Percentiles rank a stretch among this genome's conserved stretches.
phyloP scores from a whole-genome alignment of 1,284 basidiomycete species.

The Pseudomicrostroma phylloplanum region DNA sequence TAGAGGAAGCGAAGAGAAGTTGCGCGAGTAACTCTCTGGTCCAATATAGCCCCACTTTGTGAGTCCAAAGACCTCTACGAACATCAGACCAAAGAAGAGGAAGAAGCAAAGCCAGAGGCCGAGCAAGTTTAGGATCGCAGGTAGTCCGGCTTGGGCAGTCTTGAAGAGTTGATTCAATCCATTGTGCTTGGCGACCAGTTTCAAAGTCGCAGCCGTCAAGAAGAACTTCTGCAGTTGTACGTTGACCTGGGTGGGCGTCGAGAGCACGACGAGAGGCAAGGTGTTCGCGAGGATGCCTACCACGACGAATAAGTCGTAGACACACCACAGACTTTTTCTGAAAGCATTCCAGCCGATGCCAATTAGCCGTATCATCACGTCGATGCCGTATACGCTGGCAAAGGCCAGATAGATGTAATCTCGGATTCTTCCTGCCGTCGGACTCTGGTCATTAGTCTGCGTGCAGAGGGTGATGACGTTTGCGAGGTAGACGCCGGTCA shows the following conservation, averaged over 20 bases:
- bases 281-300: constrained; percentile 78
- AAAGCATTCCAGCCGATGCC: constrained; percentile 82
- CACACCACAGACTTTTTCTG: constrained; percentile 72
- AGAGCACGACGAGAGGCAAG: constrained; percentile 55
- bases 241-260: constrained; percentile 31
- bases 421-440: constrained; percentile 61
- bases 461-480: constrained; percentile 84
- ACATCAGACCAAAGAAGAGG: constrained; percentile 83
- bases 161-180: constrained; percentile 93
- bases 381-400: constrained; percentile 68
- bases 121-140: constrained; percentile 77
- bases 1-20: constrained; percentile 74
- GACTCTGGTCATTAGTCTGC: constrained; percentile 64
- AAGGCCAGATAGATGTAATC: constrained; percentile 73
- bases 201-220: constrained; percentile 85
- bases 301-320: constrained; percentile 81
- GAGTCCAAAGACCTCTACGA: constrained; percentile 84
- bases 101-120: constrained; percentile 86
- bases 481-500: constrained; percentile 75
- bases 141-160: constrained; percentile 80
- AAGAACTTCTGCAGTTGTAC: constrained; percentile 86
- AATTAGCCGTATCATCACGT: constrained; percentile 69
- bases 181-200: constrained; percentile 83
- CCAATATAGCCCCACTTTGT: constrained; percentile 69
- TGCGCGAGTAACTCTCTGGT: constrained; percentile 64